phyloP scores from a whole-genome alignment of 2,329 filamentous ascomycete species.

The Ophiostoma ips region DNA sequence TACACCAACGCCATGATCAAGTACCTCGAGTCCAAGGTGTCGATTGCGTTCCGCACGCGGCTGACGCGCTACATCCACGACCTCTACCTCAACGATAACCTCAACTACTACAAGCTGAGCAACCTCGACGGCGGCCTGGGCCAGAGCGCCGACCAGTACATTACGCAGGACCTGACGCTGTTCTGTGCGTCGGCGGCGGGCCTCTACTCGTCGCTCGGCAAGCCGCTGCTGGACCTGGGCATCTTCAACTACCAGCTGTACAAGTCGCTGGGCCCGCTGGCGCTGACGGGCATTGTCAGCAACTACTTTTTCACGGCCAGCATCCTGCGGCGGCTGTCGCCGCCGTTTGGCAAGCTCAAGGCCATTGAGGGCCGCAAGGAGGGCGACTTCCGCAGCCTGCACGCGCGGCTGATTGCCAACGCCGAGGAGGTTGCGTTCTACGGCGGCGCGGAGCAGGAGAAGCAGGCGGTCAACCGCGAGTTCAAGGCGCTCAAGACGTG shows the following conservation, averaged over 20 bases:
- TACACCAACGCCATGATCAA: constrained; percentile 99
- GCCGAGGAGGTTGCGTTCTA: constrained; percentile 98
- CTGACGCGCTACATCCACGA: constrained; percentile 96
- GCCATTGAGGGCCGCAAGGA: constrained; percentile 91
- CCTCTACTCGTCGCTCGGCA: constrained; percentile 92
- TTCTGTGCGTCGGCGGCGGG: constrained; percentile 90
- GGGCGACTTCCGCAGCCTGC: constrained; percentile 83
- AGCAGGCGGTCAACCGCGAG: constrained; percentile 77
- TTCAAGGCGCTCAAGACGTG: constrained; percentile 87
- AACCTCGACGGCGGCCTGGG: constrained; percentile 90
- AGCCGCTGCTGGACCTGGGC: constrained; percentile 89
- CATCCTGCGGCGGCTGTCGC: constrained; percentile 73
- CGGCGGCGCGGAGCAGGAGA: constrained; percentile 88
- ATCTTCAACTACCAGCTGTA: constrained; percentile 98
- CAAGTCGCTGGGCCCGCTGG: constrained; percentile 75
- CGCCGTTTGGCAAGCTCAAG: constrained; percentile 92
- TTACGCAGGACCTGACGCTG: constrained; percentile 88
- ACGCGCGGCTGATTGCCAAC: constrained; percentile 86
- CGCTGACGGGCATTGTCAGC: constrained; percentile 69
- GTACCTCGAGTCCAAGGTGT: constrained; percentile 93
- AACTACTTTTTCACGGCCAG: constrained; percentile 94
- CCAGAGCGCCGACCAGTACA: constrained; percentile 88
- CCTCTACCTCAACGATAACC: constrained; percentile 82
- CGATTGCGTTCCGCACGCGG: constrained; percentile 90
- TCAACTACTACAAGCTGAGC: constrained; percentile 91